Evolutionary conservation across 1,284 basidiomycete species (phyloP).

Genomic region (Naganishia sp.): DNA sequence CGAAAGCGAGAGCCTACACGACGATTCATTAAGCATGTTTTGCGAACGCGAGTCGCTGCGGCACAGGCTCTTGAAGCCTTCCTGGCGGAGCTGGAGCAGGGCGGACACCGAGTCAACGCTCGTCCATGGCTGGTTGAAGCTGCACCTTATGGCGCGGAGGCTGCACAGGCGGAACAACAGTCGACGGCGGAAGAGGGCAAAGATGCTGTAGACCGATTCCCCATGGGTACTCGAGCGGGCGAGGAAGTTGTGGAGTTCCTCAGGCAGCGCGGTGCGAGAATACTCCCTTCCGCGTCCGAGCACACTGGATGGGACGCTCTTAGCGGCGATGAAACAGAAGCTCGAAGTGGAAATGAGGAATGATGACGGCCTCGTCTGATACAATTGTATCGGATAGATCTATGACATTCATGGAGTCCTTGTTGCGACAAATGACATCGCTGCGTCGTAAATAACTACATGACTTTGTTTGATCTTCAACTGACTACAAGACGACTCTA

Average conservation of each 20-base stretch:
- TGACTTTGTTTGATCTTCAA: too few species aligned
- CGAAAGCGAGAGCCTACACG: conserved; percentile 67
- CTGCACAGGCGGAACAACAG: conserved; percentile 23
- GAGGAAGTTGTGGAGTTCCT: conserved; percentile 51
- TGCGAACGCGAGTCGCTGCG: conserved; percentile 75
- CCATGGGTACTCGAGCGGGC: conserved; percentile 42
- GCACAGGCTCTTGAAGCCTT: conserved; percentile 69
- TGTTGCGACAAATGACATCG: not conserved
- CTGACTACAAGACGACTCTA: too few species aligned
- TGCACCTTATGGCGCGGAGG: conserved; percentile 43
- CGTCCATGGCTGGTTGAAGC: conserved; percentile 50
- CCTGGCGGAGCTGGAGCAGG: conserved; percentile 65
- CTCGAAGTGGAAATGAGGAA: conserved; percentile 13
- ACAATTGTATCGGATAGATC: not conserved
- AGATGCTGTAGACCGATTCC: conserved; percentile 41
- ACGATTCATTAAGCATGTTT: conserved; percentile 77
- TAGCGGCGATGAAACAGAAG: conserved; percentile 25
- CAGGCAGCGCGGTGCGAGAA: conserved; percentile 46
- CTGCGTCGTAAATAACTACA: too few species aligned
- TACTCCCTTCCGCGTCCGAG: conserved; percentile 30
- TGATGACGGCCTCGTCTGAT: not conserved
- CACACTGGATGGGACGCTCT: conserved; percentile 22
- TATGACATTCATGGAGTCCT: not conserved
- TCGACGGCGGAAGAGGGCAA: conserved; percentile 37
- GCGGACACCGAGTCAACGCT: conserved; percentile 40